phyloP scores from a whole-genome alignment of 108 stramenopile species.

The Skeletonema marinoi region DNA sequence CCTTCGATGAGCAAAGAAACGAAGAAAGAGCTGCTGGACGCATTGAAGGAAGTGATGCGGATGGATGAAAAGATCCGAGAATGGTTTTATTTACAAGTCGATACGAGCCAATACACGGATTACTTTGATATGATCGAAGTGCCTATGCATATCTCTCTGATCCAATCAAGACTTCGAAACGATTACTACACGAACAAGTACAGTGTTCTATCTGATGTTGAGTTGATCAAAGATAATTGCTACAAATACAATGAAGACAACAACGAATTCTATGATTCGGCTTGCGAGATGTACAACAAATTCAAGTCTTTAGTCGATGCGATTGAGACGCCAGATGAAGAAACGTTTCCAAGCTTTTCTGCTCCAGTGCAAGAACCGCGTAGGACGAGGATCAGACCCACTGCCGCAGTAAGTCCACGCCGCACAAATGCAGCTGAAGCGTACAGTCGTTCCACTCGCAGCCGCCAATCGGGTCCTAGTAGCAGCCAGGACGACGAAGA shows the following conservation, averaged over 20 bases:
- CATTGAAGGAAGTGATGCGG: conserved; percentile 38
- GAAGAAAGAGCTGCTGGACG: conserved; percentile 41
- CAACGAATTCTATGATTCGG: conserved; percentile 53
- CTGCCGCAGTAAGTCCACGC: neutral
- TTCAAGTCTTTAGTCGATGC: conserved; percentile 57
- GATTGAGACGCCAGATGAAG: conserved; percentile 16
- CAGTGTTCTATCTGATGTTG: conserved; percentile 74
- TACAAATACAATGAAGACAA: conserved; percentile 79
- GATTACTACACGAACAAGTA: conserved; percentile 71
- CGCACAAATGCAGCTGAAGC: neutral
- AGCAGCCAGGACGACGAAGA: conserved; percentile 6
- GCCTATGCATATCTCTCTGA: conserved; percentile 66
- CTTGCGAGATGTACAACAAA: conserved; percentile 55
- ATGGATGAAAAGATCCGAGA: conserved; percentile 47
- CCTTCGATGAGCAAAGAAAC: conserved; percentile 56
- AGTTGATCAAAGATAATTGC: conserved; percentile 81
- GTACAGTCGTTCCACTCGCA: conserved; percentile 5
- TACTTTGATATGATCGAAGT: conserved; percentile 78
- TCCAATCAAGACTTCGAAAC: conserved; percentile 52
- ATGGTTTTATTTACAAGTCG: conserved; percentile 56
- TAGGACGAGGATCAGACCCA: neutral
- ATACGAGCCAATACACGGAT: conserved; percentile 64
- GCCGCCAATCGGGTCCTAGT: neutral
- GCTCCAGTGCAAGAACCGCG: neutral
- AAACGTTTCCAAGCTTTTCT: neutral